phyloP scores from a whole-genome alignment of 768 basidiomycete species.

The Russula foetens region DNA sequence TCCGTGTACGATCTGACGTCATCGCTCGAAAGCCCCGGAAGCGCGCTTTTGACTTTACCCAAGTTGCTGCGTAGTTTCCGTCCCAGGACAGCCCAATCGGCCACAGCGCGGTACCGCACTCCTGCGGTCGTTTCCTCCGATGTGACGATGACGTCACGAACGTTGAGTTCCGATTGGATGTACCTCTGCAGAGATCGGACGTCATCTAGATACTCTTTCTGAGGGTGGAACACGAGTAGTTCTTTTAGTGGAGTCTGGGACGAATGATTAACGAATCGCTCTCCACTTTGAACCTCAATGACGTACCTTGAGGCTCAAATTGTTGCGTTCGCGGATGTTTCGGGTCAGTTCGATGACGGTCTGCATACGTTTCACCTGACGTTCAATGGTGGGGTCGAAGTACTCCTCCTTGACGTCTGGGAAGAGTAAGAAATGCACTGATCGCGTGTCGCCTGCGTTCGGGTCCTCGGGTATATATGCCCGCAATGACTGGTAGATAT shows the following conservation, averaged over 20 bases:
- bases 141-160: constrained; percentile 83
- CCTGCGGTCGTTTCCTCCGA: constrained; percentile 82
- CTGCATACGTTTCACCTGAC: constrained; percentile 92
- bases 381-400: constrained; percentile 88
- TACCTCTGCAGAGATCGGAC: constrained; percentile 79
- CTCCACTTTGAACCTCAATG: background rate
- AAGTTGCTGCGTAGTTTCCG: constrained; percentile 91
- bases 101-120: constrained; percentile 83
- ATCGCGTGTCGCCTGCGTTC: constrained; percentile 69
- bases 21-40: constrained; percentile 76
- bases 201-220: constrained; percentile 76
- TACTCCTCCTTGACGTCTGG: constrained; percentile 91
- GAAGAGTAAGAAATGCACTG: constrained; percentile 92
- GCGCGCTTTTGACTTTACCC: constrained; percentile 76
- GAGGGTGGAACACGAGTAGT: constrained; percentile 88
- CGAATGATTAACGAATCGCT: background rate
- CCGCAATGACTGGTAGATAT: constrained; percentile 85
- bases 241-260: constrained; percentile 84
- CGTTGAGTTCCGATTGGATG: constrained; percentile 91
- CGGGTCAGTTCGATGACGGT: constrained; percentile 88
- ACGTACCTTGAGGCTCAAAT: constrained; percentile 78
- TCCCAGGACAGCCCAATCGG: constrained; percentile 94
- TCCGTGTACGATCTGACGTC: constrained; percentile 69
- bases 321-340: constrained; percentile 80
- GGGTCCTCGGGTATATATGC: constrained; percentile 77